A percentile compares a stretch with the other conserved stretches of the same genome.
These are phyloP conservation scores for Aspergillus homomorphus DNA, from an alignment of 495 filamentous ascomycete genomes.

Conservation along the genomic window DNA sequence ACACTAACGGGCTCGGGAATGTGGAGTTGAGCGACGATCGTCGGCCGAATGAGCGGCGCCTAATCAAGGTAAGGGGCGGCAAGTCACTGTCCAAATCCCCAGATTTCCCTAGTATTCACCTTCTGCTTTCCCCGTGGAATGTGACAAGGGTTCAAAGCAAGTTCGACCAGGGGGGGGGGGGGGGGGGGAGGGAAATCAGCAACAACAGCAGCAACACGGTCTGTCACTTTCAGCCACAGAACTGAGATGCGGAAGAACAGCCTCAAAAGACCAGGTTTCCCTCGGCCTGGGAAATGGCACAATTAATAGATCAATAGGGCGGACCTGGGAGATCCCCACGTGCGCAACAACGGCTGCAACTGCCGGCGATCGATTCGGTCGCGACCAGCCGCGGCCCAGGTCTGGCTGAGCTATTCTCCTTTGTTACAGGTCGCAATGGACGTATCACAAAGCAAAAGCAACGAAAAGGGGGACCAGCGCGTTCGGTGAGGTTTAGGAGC, in stretches of 20 bases:
- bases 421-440: background rate
- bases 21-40: background rate
- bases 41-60: background rate
- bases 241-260: background rate
- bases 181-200: too few relatives aligned
- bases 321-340: background rate
- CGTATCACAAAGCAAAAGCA: background rate
- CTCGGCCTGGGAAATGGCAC: background rate
- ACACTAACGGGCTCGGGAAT: background rate
- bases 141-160: background rate
- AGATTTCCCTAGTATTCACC: background rate
- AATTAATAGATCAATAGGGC: background rate
- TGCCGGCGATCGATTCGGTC: conserved; percentile 1
- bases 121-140: background rate
- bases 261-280: background rate
- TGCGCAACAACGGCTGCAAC: conserved; percentile 2
- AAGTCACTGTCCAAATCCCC: background rate
- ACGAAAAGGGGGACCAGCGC: background rate
- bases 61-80: background rate
- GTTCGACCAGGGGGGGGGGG: background rate
- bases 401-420: background rate
- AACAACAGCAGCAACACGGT: background rate
- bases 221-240: background rate
- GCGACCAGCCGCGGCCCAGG: background rate
- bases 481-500: conserved; percentile 1